These are phyloP conservation scores for Mariannaea sp. DNA, from an alignment of 2,329 filamentous ascomycete species.

Conservation along the genomic window DNA sequence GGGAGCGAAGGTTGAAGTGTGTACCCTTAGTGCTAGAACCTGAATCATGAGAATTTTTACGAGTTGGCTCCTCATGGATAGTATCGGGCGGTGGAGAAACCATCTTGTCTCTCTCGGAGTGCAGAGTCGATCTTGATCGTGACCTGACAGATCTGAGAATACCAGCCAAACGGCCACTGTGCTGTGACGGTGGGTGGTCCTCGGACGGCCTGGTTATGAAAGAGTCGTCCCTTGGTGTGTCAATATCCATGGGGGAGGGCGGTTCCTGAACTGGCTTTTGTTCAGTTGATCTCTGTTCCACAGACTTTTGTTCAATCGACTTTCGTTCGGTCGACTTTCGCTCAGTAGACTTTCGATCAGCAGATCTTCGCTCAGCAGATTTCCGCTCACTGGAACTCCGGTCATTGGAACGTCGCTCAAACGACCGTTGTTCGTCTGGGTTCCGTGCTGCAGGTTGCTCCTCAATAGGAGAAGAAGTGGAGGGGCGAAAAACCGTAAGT, in stretches of 20 bases:
- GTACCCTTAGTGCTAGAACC: constrained; percentile 54
- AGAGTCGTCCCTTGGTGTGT: constrained; percentile 30
- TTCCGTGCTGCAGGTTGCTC: not conserved
- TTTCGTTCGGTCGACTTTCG: constrained; percentile 8
- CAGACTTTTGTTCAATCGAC: not conserved
- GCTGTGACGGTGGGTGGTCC: constrained; percentile 33
- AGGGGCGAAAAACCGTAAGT: constrained; percentile 39
- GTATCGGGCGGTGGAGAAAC: constrained; percentile 44
- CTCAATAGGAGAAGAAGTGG: constrained; percentile 34
- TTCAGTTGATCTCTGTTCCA: not conserved
- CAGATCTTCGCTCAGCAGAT: not conserved
- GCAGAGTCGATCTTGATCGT: constrained; percentile 55
- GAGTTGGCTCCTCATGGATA: constrained; percentile 55
- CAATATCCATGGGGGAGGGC: constrained; percentile 31
- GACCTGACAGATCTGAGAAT: constrained; percentile 54
- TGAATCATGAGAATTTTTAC: constrained; percentile 62
- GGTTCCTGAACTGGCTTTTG: constrained; percentile 19
- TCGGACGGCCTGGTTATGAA: constrained; percentile 29
- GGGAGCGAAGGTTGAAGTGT: constrained; percentile 67
- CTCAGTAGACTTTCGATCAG: not conserved
- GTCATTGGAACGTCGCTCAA: constrained; percentile 1
- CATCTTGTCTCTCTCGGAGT: constrained; percentile 47
- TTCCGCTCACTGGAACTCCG: constrained; percentile 1
- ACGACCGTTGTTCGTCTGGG: not conserved
- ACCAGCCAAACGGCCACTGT: constrained; percentile 40